A percentile compares a stretch with the other conserved stretches of the same genome.
Evolutionary conservation across 2,329 filamentous ascomycete genomes (phyloP).

Genomic region (Sclerotinia trifoliorum): DNA sequence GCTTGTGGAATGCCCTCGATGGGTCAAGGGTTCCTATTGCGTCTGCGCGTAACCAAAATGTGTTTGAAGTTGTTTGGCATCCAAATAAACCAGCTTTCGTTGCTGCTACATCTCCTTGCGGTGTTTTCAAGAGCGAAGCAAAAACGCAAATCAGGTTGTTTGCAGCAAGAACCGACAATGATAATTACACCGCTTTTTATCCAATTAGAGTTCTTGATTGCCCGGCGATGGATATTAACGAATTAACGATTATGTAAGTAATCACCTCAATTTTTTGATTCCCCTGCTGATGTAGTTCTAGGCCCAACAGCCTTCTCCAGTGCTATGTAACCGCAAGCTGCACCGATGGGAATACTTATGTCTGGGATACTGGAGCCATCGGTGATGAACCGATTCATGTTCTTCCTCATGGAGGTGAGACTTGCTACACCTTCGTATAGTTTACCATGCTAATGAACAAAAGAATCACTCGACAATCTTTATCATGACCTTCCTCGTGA

Average conservation of each 20-base stretch:
- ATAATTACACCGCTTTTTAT: slow-evolving; percentile 43
- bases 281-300: slow-evolving; percentile 36
- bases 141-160: slow-evolving; percentile 60
- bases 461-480: slow-evolving; percentile 38
- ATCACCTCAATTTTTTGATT: background rate
- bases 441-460: slow-evolving; percentile 24
- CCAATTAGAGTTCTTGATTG: slow-evolving; percentile 59
- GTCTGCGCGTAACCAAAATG: slow-evolving; percentile 55
- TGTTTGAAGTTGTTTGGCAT: slow-evolving; percentile 66
- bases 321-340: slow-evolving; percentile 60
- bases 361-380: slow-evolving; percentile 57
- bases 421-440: background rate
- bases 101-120: slow-evolving; percentile 56
- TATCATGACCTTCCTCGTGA: slow-evolving; percentile 43
- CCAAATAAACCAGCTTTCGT: slow-evolving; percentile 54
- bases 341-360: slow-evolving; percentile 60
- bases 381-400: slow-evolving; percentile 57
- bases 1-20: slow-evolving; percentile 54
- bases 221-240: slow-evolving; percentile 59
- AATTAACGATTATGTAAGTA: slow-evolving; percentile 53
- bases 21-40: slow-evolving; percentile 46
- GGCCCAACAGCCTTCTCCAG: slow-evolving; percentile 51
- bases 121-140: slow-evolving; percentile 45
- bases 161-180: slow-evolving; percentile 35
- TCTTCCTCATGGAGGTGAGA: slow-evolving; percentile 51